Base-by-base conservation (phyloP, 768 basidiomycete genomes). In the Rhodosporidiobolus sp. region DNA sequence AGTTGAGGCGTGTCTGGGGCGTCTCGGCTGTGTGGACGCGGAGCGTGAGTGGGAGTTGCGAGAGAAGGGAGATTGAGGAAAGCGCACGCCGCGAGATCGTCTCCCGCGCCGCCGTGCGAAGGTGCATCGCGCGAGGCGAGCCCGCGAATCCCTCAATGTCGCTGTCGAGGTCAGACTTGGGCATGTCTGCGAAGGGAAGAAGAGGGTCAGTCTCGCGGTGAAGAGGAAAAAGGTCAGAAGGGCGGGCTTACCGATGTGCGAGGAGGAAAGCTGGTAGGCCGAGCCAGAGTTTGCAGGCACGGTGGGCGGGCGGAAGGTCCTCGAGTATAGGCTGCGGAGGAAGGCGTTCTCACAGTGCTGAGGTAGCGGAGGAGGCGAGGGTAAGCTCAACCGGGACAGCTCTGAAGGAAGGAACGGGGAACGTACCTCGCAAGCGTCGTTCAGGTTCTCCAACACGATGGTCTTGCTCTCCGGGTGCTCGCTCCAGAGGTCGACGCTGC, bases 391-490 rank as follows among this genome's bases (percentile, higher is more conserved):
- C 2, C 49, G 1, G 0, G 5, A 0, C 19, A 26, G 50, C 6
- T 17, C 2, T 12, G 7, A 7, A 43, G 10, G 22, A 24, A 45
- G 3, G 34, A 35, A 10, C 30, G 16, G 46, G 7, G 12, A 5
- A 46, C 74, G 57, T 61, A 74, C 75, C 78, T 98, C 95, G 84
- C 97, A 86, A 0, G 92, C 94, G 73, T 96, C 92, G 76, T 90
- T 94, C 76, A 94, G 84, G 12, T 87, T 88, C 67, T 85, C 84
- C 76, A 96, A 92, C 22, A 96, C 92, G 10, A 87, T 85, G 19
- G 78, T 77, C 53, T 63, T 67, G 35, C 52, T 50, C 0, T 86
- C 85, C 32, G 88, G 85, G n/a, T 87, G 78, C 38, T 79, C 86
- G 10, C 80, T 78, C 83, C 96, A 85, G 2, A 97, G 85, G 14